Evolutionary conservation across 1,284 basidiomycete genomes (phyloP).

Genomic region (Pisolithus thermaeus): DNA sequence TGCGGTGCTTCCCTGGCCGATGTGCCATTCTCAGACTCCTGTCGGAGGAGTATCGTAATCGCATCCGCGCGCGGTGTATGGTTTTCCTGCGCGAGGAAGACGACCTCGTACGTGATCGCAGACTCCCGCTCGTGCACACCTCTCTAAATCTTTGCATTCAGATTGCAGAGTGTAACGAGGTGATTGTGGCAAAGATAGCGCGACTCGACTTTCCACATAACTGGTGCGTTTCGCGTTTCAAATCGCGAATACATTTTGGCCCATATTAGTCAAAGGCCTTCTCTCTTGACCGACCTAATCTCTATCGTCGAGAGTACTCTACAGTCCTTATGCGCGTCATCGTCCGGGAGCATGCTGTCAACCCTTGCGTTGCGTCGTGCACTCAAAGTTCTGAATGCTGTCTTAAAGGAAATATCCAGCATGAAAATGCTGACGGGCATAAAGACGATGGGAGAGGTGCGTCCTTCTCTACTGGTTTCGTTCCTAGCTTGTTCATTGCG

Average conservation of each 20-base stretch:
- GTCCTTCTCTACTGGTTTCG: constrained; percentile 8
- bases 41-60: constrained; percentile 54
- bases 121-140: constrained; percentile 1
- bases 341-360: constrained; percentile 37
- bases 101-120: constrained; percentile 49
- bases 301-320: constrained; percentile 47
- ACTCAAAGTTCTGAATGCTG: constrained; percentile 53
- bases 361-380: constrained; percentile 54
- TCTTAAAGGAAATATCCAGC: constrained; percentile 63
- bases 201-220: constrained; percentile 63
- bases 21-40: constrained; percentile 43
- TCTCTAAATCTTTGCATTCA: constrained; percentile 23
- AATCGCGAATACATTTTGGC: neutral
- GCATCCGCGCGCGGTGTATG: constrained; percentile 57
- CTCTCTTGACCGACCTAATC: constrained; percentile 54
- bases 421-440: constrained; percentile 64
- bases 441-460: constrained; percentile 57
- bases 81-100: constrained; percentile 66
- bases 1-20: constrained; percentile 5
- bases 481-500: constrained; percentile 4
- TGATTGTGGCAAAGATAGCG: constrained; percentile 65
- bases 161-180: constrained; percentile 70
- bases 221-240: constrained; percentile 42
- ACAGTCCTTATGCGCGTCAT: constrained; percentile 40
- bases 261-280: constrained; percentile 43